Percentiles rank a stretch among this genome's conserved stretches.
These are phyloP conservation scores for Ensete ventricosum DNA, from an alignment of 176 grass and related monocot species.

Conservation along the genomic window DNA sequence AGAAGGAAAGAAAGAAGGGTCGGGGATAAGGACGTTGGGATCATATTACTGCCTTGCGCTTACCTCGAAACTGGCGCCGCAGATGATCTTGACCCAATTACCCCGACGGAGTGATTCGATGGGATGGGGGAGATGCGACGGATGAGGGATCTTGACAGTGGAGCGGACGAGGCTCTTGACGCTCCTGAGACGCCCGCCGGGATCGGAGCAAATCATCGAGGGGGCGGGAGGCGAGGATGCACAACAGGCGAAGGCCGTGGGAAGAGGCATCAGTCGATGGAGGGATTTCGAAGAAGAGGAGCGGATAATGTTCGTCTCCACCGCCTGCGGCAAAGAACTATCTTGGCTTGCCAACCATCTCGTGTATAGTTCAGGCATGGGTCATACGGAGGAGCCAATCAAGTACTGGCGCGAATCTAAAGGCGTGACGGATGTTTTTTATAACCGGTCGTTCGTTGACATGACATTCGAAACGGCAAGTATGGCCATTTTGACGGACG, in stretches of 20 bases:
- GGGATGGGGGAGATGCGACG: conserved; percentile 28
- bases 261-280: not conserved
- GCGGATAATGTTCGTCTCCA: too few species aligned
- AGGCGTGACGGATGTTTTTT: too few species aligned
- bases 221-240: not conserved
- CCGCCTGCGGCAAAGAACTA: too few species aligned
- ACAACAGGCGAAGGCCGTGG: not conserved
- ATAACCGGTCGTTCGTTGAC: too few species aligned
- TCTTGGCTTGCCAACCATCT: too few species aligned
- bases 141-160: not conserved
- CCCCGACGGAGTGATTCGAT: conserved; percentile 61
- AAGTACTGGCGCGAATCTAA: too few species aligned
- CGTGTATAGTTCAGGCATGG: too few species aligned
- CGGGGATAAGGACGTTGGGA: too few species aligned
- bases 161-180: conserved; percentile 30
- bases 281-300: not conserved
- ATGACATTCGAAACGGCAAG: too few species aligned
- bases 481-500: too few species aligned
- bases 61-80: conserved; percentile 94
- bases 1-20: not conserved
- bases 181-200: conserved; percentile 19
- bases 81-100: conserved; percentile 95
- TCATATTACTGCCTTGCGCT: too few species aligned
- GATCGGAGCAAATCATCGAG: not conserved
- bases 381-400: too few species aligned